Evolutionary conservation across 345 rosid genomes (phyloP), one percentile per base, ranked within the genome.

Genomic region (Eucalyptus viminalis): DNA sequence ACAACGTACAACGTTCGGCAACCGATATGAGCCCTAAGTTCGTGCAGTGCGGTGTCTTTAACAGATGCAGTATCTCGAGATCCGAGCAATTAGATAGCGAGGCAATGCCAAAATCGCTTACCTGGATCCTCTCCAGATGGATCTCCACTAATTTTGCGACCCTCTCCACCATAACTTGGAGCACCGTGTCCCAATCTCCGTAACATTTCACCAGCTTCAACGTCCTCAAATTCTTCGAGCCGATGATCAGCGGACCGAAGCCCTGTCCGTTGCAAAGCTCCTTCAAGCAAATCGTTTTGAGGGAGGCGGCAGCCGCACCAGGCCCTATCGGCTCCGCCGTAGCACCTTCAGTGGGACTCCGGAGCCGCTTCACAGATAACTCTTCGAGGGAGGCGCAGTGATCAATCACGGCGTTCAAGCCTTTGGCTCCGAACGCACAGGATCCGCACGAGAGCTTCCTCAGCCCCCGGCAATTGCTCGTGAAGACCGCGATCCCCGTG

Each of bases 401-500:
- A 83, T 97, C 95, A 6, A 96, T 94, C 40, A 97, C 93, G 5
- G 98, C 99, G 90, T 96, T 96, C 93, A 96, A 93, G n/a, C 98
- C 99, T 92, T 90, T 95, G 49, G 98, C 93, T 81, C 99, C 99
- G 37, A 97, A 97, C 54, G 91, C 86, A 80, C 99, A 97, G 69
- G 97, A 97, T 91, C 96, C 98, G 87, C 95, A 95, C 8, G 98
- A 96, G n/a, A 97, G 92, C 92, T 95, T 97, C 94, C 93, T 97
- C 95, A 96, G 89, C 5, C 92, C 93, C 87, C 88, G 93, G 89
- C 99, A 97, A 81, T 96, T 96, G 88, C 92, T 92, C 14, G 99
- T 96, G 65, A 97, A 96, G 40, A 87, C 94, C 1, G 56, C 85
- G 94, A 97, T 95, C 49, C 99, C 99, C 12, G 91, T 91, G 56